phyloP scores from a whole-genome alignment of 2,329 filamentous ascomycete genomes.

The Nemania diffusa region DNA sequence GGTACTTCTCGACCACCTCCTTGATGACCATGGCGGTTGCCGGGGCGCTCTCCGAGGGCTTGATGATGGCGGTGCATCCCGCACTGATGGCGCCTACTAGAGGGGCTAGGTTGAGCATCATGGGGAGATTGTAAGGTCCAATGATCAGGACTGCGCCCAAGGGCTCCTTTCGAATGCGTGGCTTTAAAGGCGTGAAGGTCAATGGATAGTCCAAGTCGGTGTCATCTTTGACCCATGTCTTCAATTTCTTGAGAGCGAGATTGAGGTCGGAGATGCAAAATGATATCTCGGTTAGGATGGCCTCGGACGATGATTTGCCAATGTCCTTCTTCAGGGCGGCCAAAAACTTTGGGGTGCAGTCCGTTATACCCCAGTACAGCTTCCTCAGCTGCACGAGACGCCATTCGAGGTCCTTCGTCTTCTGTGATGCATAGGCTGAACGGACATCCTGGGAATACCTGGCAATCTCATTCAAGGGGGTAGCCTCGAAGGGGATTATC shows the following conservation, averaged over 20 bases:
- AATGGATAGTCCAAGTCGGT: constrained; percentile 74
- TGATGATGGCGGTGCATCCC: constrained; percentile 88
- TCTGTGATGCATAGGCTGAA: constrained; percentile 78
- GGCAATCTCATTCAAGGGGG: constrained; percentile 73
- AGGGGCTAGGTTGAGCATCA: constrained; percentile 81
- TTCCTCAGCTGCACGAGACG: constrained; percentile 87
- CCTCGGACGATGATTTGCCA: constrained; percentile 80
- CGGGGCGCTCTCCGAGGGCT: constrained; percentile 87
- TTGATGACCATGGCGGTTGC: constrained; percentile 80
- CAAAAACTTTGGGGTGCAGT: constrained; percentile 77
- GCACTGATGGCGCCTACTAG: constrained; percentile 90
- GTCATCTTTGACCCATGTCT: constrained; percentile 87
- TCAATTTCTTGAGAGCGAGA: constrained; percentile 79
- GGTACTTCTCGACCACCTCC: constrained; percentile 77
- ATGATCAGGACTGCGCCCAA: constrained; percentile 86
- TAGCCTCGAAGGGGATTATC: constrained; percentile 66
- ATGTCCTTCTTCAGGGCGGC: constrained; percentile 83
- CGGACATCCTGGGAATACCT: constrained; percentile 69
- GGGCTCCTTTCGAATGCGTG: constrained; percentile 86
- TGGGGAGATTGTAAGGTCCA: constrained; percentile 93
- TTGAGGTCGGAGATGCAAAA: constrained; percentile 86
- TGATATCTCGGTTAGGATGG: constrained; percentile 77
- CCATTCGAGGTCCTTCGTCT: constrained; percentile 84
- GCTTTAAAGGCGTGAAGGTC: constrained; percentile 74
- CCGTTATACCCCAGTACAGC: constrained; percentile 91